Evolutionary conservation across 2,329 filamentous ascomycete species (phyloP).

Genomic region (Chaetomium globosum): DNA sequence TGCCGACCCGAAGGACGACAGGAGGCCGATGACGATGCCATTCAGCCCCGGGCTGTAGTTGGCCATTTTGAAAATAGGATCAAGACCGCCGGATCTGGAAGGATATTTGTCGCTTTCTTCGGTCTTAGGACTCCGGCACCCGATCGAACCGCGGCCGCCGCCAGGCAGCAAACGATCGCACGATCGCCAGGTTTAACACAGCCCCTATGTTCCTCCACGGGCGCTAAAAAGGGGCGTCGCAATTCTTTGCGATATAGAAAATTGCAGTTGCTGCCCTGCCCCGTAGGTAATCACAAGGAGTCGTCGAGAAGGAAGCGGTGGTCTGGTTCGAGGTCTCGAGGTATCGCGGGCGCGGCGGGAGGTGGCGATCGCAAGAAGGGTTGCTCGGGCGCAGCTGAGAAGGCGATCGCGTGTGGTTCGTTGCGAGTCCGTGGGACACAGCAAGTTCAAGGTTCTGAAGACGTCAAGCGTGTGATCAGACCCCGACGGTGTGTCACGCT

Average conservation of each 20-base stretch:
- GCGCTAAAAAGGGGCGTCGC: background rate
- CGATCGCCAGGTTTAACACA: slow-evolving; percentile 12
- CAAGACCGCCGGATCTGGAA: background rate
- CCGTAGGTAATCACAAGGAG: background rate
- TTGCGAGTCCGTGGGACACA: slow-evolving; percentile 16
- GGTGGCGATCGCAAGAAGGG: background rate
- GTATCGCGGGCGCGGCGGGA: slow-evolving; percentile 9
- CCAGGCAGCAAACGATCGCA: slow-evolving; percentile 17
- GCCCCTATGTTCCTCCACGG: background rate
- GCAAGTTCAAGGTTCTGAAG: slow-evolving; percentile 7
- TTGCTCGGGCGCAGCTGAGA: slow-evolving; percentile 1
- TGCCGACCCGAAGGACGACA: slow-evolving; percentile 92
- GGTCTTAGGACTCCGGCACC: slow-evolving; percentile 12
- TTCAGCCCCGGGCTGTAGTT: slow-evolving; percentile 47
- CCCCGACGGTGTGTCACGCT: slow-evolving; percentile 25
- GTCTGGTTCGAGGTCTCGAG: slow-evolving; percentile 3
- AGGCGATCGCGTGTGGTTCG: slow-evolving; percentile 20
- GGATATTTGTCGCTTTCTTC: background rate
- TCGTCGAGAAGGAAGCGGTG: background rate
- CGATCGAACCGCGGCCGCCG: slow-evolving; percentile 19
- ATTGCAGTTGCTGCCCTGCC: background rate
- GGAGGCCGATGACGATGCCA: slow-evolving; percentile 90
- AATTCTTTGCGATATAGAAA: background rate
- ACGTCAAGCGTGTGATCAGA: slow-evolving; percentile 26
- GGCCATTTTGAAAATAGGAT: slow-evolving; percentile 29